Conservation (phyloP, 176 grass and related monocot species). For the Cenchrus fungigraminus region DNA sequence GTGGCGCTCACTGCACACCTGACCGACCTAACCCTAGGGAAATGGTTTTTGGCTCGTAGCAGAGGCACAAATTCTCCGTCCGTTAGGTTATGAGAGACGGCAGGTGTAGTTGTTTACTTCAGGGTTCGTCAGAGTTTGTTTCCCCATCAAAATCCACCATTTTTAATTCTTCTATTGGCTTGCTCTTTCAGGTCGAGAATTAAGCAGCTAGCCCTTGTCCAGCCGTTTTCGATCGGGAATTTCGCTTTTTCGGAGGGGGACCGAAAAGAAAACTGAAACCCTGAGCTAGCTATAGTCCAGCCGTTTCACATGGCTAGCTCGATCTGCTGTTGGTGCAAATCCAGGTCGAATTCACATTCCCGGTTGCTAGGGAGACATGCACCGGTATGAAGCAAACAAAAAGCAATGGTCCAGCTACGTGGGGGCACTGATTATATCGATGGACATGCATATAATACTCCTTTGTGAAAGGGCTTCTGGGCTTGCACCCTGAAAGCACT, state of each 20-base stretch:
- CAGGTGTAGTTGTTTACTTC: background rate
- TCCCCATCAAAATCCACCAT: background rate
- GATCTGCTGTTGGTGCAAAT: background rate
- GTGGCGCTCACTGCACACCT: background rate
- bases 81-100: background rate
- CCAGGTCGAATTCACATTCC: constrained; percentile 24
- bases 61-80: background rate
- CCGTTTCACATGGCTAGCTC: background rate
- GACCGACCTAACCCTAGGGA: background rate
- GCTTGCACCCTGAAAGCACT: too few relatives aligned
- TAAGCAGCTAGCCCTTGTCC: background rate
- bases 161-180: background rate
- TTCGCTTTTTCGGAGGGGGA: background rate
- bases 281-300: background rate
- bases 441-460: too few relatives aligned
- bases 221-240: background rate
- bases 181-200: background rate
- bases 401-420: too few relatives aligned
- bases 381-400: too few relatives aligned
- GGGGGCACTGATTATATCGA: too few relatives aligned
- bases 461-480: too few relatives aligned
- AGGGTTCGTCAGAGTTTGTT: background rate
- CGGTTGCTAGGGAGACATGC: background rate
- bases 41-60: background rate
- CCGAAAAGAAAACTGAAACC: background rate